Evolutionary conservation across 352 stramenopile genomes (phyloP).

Genomic region (Aphanomyces euteiches): DNA sequence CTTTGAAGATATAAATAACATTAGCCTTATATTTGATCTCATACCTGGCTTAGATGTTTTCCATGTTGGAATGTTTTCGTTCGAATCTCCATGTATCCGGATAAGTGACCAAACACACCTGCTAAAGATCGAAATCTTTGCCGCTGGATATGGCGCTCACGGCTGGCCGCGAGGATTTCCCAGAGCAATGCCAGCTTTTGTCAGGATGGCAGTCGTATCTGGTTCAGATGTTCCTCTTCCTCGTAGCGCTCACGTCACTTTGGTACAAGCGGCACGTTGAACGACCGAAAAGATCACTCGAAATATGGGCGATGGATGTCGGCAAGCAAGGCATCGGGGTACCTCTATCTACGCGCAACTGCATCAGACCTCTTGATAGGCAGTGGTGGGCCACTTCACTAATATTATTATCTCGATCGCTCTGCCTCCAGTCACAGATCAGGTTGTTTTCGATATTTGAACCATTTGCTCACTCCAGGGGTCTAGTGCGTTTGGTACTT

Average conservation of each 20-base stretch:
- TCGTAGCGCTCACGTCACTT: slow-evolving; percentile 63
- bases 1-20: too few species aligned
- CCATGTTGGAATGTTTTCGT: too few species aligned
- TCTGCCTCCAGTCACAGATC: slow-evolving; percentile 71
- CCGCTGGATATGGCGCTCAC: background rate
- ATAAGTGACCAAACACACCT: slow-evolving; percentile 3
- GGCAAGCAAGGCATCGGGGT: slow-evolving; percentile 77
- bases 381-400: slow-evolving; percentile 60
- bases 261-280: slow-evolving; percentile 85
- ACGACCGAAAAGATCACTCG: slow-evolving; percentile 53
- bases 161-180: background rate
- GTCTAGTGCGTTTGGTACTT: slow-evolving; percentile 79
- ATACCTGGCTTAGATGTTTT: too few species aligned
- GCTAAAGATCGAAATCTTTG: slow-evolving; percentile 15
- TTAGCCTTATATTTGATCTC: too few species aligned
- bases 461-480: background rate
- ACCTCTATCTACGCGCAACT: background rate
- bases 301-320: slow-evolving; percentile 81
- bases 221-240: slow-evolving; percentile 61
- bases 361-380: slow-evolving; percentile 31
- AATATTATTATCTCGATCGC: slow-evolving; percentile 67
- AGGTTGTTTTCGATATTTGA: slow-evolving; percentile 30
- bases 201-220: slow-evolving; percentile 63
- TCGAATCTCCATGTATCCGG: background rate
- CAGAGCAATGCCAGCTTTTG: slow-evolving; percentile 54